Conservation (phyloP, 352 stramenopile species). For the Phytophthora meadii region DNA sequence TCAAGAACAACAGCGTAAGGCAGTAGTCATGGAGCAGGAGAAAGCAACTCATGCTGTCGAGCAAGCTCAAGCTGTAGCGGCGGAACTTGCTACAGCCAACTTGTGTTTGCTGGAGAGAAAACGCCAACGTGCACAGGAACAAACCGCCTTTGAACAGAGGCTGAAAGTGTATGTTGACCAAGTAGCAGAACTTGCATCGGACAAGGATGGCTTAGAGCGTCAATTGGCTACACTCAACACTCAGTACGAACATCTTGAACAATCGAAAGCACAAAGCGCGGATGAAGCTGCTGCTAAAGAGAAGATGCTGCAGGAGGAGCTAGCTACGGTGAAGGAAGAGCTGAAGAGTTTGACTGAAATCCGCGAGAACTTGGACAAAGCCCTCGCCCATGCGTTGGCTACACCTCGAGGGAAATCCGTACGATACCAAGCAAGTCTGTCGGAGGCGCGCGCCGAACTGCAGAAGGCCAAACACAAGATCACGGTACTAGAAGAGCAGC, state of each 20-base stretch:
- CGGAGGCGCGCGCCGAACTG: conserved; percentile 52
- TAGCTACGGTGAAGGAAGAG: conserved; percentile 23
- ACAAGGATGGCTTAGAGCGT: conserved; percentile 12
- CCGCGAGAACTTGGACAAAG: conserved; percentile 33
- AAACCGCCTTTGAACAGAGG: conserved; percentile 33
- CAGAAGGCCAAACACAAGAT: conserved; percentile 65
- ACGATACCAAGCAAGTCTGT: conserved; percentile 24
- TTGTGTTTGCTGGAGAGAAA: conserved; percentile 77
- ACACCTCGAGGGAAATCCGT: conserved; percentile 21
- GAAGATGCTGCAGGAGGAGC: conserved; percentile 16
- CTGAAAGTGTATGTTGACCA: conserved; percentile 11
- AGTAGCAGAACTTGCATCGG: conserved; percentile 5
- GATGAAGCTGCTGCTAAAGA: conserved; percentile 9
- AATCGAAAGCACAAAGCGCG: not conserved
- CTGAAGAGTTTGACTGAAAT: conserved; percentile 29
- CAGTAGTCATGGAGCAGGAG: conserved; percentile 52
- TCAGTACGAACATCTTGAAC: conserved; percentile 20
- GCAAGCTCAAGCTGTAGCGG: conserved; percentile 44
- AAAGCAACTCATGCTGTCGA: conserved; percentile 47
- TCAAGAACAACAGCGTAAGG: conserved; percentile 46
- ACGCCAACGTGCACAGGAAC: conserved; percentile 59
- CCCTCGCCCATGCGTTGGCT: conserved; percentile 28
- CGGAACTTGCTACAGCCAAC: conserved; percentile 76
- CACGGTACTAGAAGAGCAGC: conserved; percentile 47
- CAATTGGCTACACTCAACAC: conserved; percentile 18